phyloP scores from a whole-genome alignment of 2,329 filamentous ascomycete species.

The Aspergillus luchuensis region DNA sequence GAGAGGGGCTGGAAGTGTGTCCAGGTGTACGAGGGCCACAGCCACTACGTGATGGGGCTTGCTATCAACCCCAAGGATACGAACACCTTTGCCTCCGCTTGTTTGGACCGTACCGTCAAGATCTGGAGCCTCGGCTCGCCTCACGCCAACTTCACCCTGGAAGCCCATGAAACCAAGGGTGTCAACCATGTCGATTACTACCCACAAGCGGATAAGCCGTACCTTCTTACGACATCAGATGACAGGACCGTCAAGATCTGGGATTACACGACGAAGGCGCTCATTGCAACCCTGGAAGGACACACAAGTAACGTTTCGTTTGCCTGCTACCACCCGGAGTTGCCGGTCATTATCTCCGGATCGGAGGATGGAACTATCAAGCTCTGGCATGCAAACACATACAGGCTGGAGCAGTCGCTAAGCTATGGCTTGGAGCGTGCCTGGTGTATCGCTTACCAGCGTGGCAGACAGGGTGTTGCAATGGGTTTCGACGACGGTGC shows the following conservation, averaged over 20 bases:
- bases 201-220: slow-evolving; percentile 69
- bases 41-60: slow-evolving; percentile 94
- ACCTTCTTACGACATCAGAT: slow-evolving; percentile 94
- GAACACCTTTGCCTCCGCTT: slow-evolving; percentile 89
- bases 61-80: slow-evolving; percentile 98
- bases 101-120: slow-evolving; percentile 94
- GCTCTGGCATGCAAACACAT: slow-evolving; percentile 98
- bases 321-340: slow-evolving; percentile 94
- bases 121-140: slow-evolving; percentile 94
- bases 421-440: slow-evolving; percentile 95
- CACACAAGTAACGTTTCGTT: slow-evolving; percentile 99
- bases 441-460: slow-evolving; percentile 96
- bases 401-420: slow-evolving; percentile 90
- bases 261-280: slow-evolving; percentile 98
- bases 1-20: slow-evolving; percentile 98
- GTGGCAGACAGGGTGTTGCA: slow-evolving; percentile 89
- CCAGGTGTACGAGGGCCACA: slow-evolving; percentile 93
- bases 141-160: slow-evolving; percentile 94
- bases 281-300: slow-evolving; percentile 94
- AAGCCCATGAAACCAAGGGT: slow-evolving; percentile 95
- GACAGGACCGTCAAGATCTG: slow-evolving; percentile 97
- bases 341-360: slow-evolving; percentile 95
- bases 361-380: slow-evolving; percentile 97
- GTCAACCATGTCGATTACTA: slow-evolving; percentile 97
- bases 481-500: slow-evolving; percentile 98